Conservation (phyloP, 2,329 filamentous ascomycete species). For the Aureobasidium sp. region DNA sequence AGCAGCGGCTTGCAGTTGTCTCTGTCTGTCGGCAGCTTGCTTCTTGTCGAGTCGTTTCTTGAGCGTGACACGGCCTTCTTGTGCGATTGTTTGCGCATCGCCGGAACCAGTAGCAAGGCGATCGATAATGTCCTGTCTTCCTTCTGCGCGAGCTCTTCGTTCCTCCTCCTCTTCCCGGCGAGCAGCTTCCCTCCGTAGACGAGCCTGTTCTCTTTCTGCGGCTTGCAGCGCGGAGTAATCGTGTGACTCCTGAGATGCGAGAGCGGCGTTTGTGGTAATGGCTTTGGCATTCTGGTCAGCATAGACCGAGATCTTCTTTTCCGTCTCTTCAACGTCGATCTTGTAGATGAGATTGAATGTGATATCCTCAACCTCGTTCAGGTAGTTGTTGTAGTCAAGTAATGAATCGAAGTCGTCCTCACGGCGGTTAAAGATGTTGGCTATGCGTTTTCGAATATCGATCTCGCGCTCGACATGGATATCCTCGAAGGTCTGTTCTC, state of each 20-base stretch:
- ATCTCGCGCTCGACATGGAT: conserved; percentile 82
- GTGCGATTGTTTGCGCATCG: conserved; percentile 49
- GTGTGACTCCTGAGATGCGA: conserved; percentile 42
- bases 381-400: conserved; percentile 83
- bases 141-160: conserved; percentile 54
- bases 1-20: conserved; percentile 40
- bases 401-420: conserved; percentile 88
- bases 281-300: conserved; percentile 61
- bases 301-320: conserved; percentile 58
- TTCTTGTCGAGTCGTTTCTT: conserved; percentile 65
- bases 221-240: conserved; percentile 42
- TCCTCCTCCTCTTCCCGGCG: conserved; percentile 65
- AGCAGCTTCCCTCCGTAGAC: conserved; percentile 56
- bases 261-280: conserved; percentile 46
- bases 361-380: conserved; percentile 84
- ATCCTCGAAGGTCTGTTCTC: conserved; percentile 82
- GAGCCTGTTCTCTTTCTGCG: conserved; percentile 60
- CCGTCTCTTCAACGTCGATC: conserved; percentile 58
- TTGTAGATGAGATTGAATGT: conserved; percentile 80
- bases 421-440: conserved; percentile 70
- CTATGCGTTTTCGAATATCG: conserved; percentile 75
- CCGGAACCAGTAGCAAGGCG: conserved; percentile 58
- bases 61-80: conserved; percentile 56
- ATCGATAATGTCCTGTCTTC: conserved; percentile 62
- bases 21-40: conserved; percentile 37